Base-by-base conservation (phyloP, 2,329 filamentous ascomycete genomes). In the Colletotrichum sp. region DNA sequence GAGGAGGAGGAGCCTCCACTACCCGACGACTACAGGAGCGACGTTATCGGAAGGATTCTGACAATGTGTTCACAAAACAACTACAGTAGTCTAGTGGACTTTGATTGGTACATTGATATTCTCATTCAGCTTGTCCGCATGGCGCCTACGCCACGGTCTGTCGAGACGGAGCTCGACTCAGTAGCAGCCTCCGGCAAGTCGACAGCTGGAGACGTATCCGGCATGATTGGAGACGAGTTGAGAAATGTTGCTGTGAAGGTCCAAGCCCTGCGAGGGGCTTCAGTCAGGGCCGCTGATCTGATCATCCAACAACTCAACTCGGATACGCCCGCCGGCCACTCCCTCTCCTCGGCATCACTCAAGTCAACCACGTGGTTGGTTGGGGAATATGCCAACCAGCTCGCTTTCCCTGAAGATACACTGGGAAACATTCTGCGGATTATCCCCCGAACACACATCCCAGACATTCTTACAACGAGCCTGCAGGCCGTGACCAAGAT, bases 81-180 rank as follows among this genome's bases (percentile, higher is more conserved):
- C 75, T 99, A 98, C 82, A 90, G 90, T 51, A 95, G 95, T 79
- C 88, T 99, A 62, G 86, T 89, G 66, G 96, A 99, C 81, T 99
- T 99, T 82, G 96, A 98, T 77, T 99, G 97, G 97, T 98, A 98
- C 82, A 93, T 98, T 77, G 94, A 97, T 77, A 91, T 98, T 33
- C 86, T 99, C 34, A 93, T 95, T 7, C 95, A 98, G 80, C 89
- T 99, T 16, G 91, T 98, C 54, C 92, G 93, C 80, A 88, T 94
- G 84, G 87, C 93, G 24, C 93, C 86, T 0, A 78, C 86, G n/a
- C 84, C 88, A 61, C 84, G 85, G 51, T 79, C 80, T 9, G 78
- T 79, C 9, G 85, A 87, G 8, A 80, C 80, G 7, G 85, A 86
- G 54, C 72, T 80, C 9, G 80, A 83, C 12, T 77, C 80, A 4